These are phyloP conservation scores for Aspergillus felis DNA, from an alignment of 2,329 filamentous ascomycete species.

Conservation along the genomic window DNA sequence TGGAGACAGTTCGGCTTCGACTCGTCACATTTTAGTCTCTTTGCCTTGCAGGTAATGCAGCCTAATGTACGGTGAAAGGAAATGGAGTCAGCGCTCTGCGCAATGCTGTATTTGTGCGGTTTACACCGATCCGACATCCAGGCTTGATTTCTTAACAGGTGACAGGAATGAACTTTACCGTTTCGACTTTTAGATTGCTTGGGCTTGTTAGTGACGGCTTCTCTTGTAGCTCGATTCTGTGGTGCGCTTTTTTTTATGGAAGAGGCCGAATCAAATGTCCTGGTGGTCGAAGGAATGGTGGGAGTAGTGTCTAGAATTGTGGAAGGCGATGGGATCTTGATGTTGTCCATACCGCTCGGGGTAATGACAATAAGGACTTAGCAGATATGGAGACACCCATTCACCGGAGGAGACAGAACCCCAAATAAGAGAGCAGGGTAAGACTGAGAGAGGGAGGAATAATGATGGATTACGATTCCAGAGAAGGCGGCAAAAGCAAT, in stretches of 20 bases:
- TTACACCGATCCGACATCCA: neutral
- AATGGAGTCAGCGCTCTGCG: constrained; percentile 28
- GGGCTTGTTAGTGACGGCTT: constrained; percentile 46
- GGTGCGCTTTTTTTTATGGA: constrained; percentile 21
- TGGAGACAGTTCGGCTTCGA: constrained; percentile 65
- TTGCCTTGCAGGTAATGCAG: constrained; percentile 69
- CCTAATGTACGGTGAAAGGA: constrained; percentile 44
- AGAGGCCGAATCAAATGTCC: constrained; percentile 25
- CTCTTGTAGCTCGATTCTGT: constrained; percentile 5
- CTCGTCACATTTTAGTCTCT: constrained; percentile 71
- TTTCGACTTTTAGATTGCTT: constrained; percentile 74
- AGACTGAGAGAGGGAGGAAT: neutral
- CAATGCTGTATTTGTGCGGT: neutral
- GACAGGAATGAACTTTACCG: constrained; percentile 48
- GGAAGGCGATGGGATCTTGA: constrained; percentile 58
- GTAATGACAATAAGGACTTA: constrained; percentile 12
- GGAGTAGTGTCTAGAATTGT: constrained; percentile 45
- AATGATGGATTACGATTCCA: neutral
- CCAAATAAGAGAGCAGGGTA: neutral
- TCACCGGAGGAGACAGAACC: neutral
- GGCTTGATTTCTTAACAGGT: constrained; percentile 1
- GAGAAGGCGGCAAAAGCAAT: neutral
- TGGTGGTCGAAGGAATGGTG: constrained; percentile 19
- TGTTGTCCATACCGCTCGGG: constrained; percentile 51
- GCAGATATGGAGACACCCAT: constrained; percentile 2